Evolutionary conservation across 2,329 filamentous ascomycete species (phyloP), one percentile per base, ranked within the genome.

Genomic region (Colletotrichum cordylinicola): DNA sequence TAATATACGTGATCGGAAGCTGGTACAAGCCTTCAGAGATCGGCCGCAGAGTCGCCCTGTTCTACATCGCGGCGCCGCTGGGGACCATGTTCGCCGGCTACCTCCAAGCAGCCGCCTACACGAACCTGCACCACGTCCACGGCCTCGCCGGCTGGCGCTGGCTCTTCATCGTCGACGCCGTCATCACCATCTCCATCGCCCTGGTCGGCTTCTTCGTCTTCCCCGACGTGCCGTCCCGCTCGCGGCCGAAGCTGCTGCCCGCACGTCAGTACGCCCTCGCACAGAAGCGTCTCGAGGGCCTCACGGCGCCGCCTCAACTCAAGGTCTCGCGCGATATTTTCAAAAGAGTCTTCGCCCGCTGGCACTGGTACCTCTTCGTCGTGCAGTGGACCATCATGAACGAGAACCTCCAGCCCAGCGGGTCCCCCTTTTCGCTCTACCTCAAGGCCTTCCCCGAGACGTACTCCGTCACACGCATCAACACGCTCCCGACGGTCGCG

Each of bases 101-200:
- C 75, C 84, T 91, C 0, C 89, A 91, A 81, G 87, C 90, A 2
- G 89, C 89, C 1, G 89, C 88, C 1, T 87, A 88, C 2, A 90
- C 91, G 79, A 89, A 89, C 66, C 83, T 91, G 0, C 87, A 90
- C 33, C 87, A 88, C 1, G 84, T 87, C 1, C 81, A 80, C 9
- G 90, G 89, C 1, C 84, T 90, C 79, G 82, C 87, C 0, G 89
- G 89, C 0, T 90, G 88, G 88, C 80, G 85, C 72, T 89, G 87
- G 89, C 82, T 91, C 0, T 92, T 92, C 67, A 88, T 92, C 13
- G 90, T 92, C n/a, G 90, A 91, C 75, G 89, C 89, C 2, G 84
- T 90, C 29, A 91, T 91, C 79, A 90, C 88, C 2, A 83, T 92
- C 6, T 89, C 88, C 0, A 87, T 92, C 16, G 88, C 89, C 0